Conservation (phyloP, 306 rosid genomes). For the Trifolium repens region DNA sequence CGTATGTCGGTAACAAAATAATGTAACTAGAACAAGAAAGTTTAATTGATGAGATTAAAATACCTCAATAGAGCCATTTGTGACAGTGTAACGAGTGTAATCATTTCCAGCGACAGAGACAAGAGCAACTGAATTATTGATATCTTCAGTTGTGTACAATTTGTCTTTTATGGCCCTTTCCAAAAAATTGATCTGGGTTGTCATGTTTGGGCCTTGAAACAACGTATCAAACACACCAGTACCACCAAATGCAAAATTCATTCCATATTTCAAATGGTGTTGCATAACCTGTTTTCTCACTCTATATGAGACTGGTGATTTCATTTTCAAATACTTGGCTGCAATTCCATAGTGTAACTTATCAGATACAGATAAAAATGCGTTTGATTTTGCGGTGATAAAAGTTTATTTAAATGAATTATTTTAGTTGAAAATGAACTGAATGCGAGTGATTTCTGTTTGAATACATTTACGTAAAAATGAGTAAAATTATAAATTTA, state of each 20-base stretch:
- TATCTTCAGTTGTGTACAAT: conserved; percentile 45
- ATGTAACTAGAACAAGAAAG: no score
- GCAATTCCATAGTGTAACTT: conserved; percentile 34
- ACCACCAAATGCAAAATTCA: conserved; percentile 91
- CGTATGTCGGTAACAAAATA: no score
- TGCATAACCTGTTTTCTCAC: conserved; percentile 46
- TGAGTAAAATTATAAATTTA: no score
- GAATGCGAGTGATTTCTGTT: no score
- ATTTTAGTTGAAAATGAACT: no score
- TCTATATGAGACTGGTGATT: conserved; percentile 80
- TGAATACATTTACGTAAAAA: no score
- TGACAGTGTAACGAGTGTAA: conserved; percentile 49
- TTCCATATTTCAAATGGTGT: conserved; percentile 61
- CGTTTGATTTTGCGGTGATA: no score
- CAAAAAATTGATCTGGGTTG: conserved; percentile 69
- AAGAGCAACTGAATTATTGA: conserved; percentile 65
- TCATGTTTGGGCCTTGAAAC: conserved; percentile 72
- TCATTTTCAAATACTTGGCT: conserved; percentile 71
- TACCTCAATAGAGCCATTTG: conserved; percentile 57
- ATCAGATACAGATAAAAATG: neutral
- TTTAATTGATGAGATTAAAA: no score
- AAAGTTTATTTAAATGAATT: no score
- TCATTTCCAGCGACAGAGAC: conserved; percentile 87
- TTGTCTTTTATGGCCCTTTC: conserved; percentile 43
- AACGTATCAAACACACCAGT: conserved; percentile 78